Evolutionary conservation across 108 stramenopile genomes (phyloP).

Genomic region (Chaetoceros tenuissimus): DNA sequence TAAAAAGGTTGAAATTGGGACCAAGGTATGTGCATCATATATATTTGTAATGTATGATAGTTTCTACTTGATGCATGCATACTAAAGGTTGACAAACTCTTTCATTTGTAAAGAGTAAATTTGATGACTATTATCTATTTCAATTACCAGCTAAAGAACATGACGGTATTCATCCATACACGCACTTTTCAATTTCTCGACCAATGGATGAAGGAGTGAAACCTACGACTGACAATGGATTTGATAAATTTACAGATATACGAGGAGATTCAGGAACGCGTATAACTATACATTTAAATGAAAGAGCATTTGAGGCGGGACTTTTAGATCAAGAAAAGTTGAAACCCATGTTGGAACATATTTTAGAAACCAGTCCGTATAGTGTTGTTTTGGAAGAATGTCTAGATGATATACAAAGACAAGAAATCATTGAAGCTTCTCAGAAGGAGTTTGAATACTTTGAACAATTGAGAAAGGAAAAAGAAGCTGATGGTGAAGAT

Average conservation of each 20-base stretch:
- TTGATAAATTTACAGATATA: constrained; percentile 21
- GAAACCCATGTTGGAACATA: constrained; percentile 19
- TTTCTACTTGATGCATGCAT: too few relatives aligned
- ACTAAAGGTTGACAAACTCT: too few relatives aligned
- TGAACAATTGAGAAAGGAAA: not conserved
- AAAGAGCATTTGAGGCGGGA: constrained; percentile 10
- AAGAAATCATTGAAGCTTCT: constrained; percentile 23
- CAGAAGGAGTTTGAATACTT: constrained; percentile 9
- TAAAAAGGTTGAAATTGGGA: constrained; percentile 22
- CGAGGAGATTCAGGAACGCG: constrained; percentile 36
- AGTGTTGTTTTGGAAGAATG: constrained; percentile 14
- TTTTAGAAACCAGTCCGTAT: constrained; percentile 34
- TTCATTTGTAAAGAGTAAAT: too few relatives aligned
- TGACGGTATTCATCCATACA: not conserved
- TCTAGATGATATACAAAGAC: constrained; percentile 11
- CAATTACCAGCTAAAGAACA: constrained; percentile 5
- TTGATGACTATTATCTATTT: constrained; percentile 41
- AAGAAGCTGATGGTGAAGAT: constrained; percentile 3
- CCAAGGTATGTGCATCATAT: constrained; percentile 17
- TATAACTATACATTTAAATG: constrained; percentile 20
- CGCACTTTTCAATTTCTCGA: constrained; percentile 22
- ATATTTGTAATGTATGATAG: too few relatives aligned
- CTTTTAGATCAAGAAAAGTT: constrained; percentile 14
- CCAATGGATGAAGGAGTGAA: constrained; percentile 22
- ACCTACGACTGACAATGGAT: constrained; percentile 19